These are phyloP conservation scores for Groenewaldozyma sp. DNA, from an alignment of 1,139 yeast genomes.

Conservation along the genomic window DNA sequence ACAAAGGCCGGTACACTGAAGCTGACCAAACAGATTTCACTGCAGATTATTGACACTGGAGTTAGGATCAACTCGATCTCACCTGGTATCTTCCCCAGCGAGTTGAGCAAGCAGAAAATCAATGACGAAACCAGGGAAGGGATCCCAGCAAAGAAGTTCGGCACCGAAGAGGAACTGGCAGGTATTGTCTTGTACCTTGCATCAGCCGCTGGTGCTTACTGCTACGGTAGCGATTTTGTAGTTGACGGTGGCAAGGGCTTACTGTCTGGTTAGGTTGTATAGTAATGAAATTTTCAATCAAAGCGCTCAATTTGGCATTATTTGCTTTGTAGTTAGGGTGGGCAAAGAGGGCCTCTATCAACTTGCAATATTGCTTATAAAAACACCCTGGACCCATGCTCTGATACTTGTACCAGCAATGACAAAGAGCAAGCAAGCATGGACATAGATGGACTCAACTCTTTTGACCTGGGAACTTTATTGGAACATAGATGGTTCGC, in stretches of 20 bases:
- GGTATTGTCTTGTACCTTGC: conserved; percentile 9
- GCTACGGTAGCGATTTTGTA: conserved; percentile 7
- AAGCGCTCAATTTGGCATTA: too few species aligned
- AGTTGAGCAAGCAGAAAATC: conserved; percentile 6
- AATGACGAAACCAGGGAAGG: conserved; percentile 1
- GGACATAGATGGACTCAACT: too few species aligned
- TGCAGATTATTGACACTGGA: conserved; percentile 6
- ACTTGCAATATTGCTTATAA: too few species aligned
- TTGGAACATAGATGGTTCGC: too few species aligned
- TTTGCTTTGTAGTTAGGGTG: too few species aligned
- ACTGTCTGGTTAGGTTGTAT: too few species aligned
- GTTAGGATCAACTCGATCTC: conserved; percentile 10
- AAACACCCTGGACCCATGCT: too few species aligned
- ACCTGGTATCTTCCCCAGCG: conserved; percentile 10
- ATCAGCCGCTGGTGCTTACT: conserved; percentile 7
- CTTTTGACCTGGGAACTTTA: too few species aligned
- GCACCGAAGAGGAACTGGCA: conserved; percentile 7
- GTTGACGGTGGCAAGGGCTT: conserved; percentile 9
- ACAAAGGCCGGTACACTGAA: conserved; percentile 68
- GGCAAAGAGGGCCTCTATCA: too few species aligned
- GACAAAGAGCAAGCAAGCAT: too few species aligned
- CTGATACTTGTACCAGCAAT: too few species aligned
- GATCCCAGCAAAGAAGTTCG: conserved; percentile 3
- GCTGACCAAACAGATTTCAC: conserved; percentile 59
- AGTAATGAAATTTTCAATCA: too few species aligned